Percentiles rank a stretch among this genome's conserved stretches.
Evolutionary conservation across 2,329 filamentous ascomycete species (phyloP).

Genomic region (Colletotrichum sp.): DNA sequence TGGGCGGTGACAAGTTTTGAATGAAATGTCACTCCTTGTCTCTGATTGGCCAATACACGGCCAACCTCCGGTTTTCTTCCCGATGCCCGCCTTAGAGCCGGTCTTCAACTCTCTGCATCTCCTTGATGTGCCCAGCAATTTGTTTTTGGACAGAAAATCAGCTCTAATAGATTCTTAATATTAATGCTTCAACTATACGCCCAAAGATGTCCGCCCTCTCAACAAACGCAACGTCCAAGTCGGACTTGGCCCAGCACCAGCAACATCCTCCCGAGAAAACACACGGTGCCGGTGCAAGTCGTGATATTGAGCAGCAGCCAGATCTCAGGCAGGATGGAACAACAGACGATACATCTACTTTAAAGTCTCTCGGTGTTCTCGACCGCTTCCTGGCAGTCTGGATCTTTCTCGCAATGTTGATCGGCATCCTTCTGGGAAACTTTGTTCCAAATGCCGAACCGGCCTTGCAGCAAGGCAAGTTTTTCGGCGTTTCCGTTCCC

Average conservation of each 20-base stretch:
- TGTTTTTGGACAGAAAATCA: not conserved
- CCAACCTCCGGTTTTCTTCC: not conserved
- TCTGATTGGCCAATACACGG: constrained; percentile 6
- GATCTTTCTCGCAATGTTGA: constrained; percentile 80
- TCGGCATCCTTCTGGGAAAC: constrained; percentile 79
- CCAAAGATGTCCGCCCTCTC: not conserved
- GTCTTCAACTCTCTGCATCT: not conserved
- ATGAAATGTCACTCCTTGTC: constrained; percentile 15
- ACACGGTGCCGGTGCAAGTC: not conserved
- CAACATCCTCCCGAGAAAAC: not conserved
- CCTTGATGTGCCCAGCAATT: not conserved
- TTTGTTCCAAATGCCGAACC: constrained; percentile 68
- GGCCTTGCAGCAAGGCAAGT: constrained; percentile 71
- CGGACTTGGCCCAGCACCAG: not conserved
- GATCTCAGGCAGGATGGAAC: not conserved
- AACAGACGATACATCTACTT: constrained; percentile 41
- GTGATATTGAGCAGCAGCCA: constrained; percentile 16
- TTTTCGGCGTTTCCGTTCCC: constrained; percentile 71
- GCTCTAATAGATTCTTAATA: not conserved
- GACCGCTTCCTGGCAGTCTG: constrained; percentile 71
- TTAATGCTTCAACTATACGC: not conserved
- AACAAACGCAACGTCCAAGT: no score
- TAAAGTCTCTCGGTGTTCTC: constrained; percentile 62
- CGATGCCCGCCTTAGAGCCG: not conserved
- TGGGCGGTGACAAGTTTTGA: not conserved